Evolutionary conservation across 352 stramenopile genomes (phyloP).

Genomic region (Phytophthora macrochlamydospora): DNA sequence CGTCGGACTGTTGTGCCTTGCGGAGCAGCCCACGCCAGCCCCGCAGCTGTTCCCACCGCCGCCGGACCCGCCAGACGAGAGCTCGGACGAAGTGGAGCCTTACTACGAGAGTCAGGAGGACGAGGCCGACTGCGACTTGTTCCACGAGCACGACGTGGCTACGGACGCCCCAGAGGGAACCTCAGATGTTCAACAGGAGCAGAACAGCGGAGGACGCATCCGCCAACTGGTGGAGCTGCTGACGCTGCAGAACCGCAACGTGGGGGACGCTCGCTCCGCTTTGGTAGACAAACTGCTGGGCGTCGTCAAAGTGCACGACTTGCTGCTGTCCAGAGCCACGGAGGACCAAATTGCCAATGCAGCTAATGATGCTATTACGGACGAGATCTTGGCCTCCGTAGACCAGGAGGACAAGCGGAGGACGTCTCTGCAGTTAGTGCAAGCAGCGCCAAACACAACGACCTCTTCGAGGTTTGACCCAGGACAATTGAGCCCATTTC

Average conservation of each 20-base stretch:
- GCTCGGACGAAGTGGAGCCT: slow-evolving; percentile 29
- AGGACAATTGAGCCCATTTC: slow-evolving; percentile 53
- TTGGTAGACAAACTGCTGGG: slow-evolving; percentile 63
- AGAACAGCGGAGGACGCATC: slow-evolving; percentile 38
- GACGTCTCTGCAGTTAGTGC: slow-evolving; percentile 23
- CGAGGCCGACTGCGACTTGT: slow-evolving; percentile 41
- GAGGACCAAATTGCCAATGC: slow-evolving; percentile 74
- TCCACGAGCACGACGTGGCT: slow-evolving; percentile 33
- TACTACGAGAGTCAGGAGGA: slow-evolving; percentile 43
- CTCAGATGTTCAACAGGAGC: slow-evolving; percentile 4
- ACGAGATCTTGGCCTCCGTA: slow-evolving; percentile 73
- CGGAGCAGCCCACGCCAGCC: slow-evolving; percentile 19
- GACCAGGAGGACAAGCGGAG: slow-evolving; percentile 60
- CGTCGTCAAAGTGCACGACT: slow-evolving; percentile 59
- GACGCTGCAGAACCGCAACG: slow-evolving; percentile 67
- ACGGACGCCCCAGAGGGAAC: neutral
- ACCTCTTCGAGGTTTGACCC: slow-evolving; percentile 19
- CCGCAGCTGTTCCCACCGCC: slow-evolving; percentile 15
- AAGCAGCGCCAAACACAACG: neutral
- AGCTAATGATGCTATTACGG: slow-evolving; percentile 73
- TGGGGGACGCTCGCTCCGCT: slow-evolving; percentile 48
- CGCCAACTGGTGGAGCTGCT: slow-evolving; percentile 66
- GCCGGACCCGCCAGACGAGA: slow-evolving; percentile 11
- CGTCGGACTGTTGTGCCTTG: slow-evolving; percentile 23
- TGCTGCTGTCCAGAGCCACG: slow-evolving; percentile 67